Evolutionary conservation across 305 asterid species (phyloP).

Genomic region (Fraxinus baroniana): DNA sequence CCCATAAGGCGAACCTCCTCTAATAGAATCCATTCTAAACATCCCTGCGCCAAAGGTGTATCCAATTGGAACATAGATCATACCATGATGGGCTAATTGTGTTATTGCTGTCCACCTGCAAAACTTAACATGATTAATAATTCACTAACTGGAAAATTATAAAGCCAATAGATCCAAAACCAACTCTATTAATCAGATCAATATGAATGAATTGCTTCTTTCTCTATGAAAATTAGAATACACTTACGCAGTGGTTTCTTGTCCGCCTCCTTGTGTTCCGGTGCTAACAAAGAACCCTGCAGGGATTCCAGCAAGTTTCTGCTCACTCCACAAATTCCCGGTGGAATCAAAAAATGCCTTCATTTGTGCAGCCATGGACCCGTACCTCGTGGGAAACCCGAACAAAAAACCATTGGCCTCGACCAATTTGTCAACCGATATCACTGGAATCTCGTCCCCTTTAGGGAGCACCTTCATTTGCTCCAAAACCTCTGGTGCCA

Average conservation of each 20-base stretch:
- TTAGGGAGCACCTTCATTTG: slow-evolving; percentile 50
- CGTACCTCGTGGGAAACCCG: slow-evolving; percentile 66
- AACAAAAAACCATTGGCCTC: slow-evolving; percentile 64
- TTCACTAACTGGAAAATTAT: not conserved
- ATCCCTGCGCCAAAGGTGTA: slow-evolving; percentile 71
- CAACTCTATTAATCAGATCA: not conserved
- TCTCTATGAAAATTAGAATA: not conserved
- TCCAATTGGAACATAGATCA: slow-evolving; percentile 68
- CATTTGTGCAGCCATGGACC: slow-evolving; percentile 65
- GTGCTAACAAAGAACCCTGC: slow-evolving; percentile 67
- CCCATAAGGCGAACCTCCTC: slow-evolving; percentile 55
- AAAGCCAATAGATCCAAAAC: not conserved
- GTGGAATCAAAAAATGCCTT: slow-evolving; percentile 64
- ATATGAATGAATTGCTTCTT: not conserved
- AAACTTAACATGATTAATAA: not conserved
- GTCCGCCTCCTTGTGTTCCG: slow-evolving; percentile 73
- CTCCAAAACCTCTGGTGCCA: slow-evolving; percentile 36
- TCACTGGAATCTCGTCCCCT: slow-evolving; percentile 40
- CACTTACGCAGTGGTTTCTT: slow-evolving; percentile 70
- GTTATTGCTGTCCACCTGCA: slow-evolving; percentile 71
- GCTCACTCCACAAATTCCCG: slow-evolving; percentile 52
- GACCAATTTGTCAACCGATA: slow-evolving; percentile 41
- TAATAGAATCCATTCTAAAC: slow-evolving; percentile 42
- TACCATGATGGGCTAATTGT: slow-evolving; percentile 69
- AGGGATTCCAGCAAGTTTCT: slow-evolving; percentile 60